phyloP scores from a whole-genome alignment of 768 basidiomycete genomes.

The Crepidotus variabilis region DNA sequence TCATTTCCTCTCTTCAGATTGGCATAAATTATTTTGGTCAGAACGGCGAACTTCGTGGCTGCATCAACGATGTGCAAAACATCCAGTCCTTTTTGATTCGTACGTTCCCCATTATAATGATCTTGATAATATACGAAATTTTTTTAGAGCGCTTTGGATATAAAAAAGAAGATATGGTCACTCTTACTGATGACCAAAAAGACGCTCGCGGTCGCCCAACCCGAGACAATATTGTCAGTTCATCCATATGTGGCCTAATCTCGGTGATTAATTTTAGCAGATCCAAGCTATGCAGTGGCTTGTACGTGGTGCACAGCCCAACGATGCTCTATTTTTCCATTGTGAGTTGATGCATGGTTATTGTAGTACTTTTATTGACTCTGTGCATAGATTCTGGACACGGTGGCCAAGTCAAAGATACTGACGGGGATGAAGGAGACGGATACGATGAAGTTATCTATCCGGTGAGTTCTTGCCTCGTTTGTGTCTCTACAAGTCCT shows the following conservation, averaged over 20 bases:
- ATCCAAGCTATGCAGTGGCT: constrained; percentile 89
- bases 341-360: constrained; percentile 41
- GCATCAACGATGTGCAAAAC: constrained; percentile 89
- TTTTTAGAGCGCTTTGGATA: constrained; percentile 59
- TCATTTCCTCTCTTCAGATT: constrained; percentile 49
- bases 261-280: constrained; percentile 25
- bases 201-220: constrained; percentile 71
- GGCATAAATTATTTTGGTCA: constrained; percentile 86
- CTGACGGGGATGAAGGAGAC: constrained; percentile 80
- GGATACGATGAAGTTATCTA: constrained; percentile 91
- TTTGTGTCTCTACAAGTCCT: background rate
- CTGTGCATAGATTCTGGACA: constrained; percentile 76
- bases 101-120: constrained; percentile 18
- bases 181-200: constrained; percentile 73
- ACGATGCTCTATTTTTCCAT: constrained; percentile 90
- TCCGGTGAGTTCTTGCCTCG: constrained; percentile 56
- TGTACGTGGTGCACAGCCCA: constrained; percentile 70
- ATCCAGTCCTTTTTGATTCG: constrained; percentile 73
- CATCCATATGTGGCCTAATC: background rate
- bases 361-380: background rate
- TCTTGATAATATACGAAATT: background rate
- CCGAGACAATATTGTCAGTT: constrained; percentile 68
- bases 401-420: constrained; percentile 85
- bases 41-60: constrained; percentile 67
- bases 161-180: constrained; percentile 75